Evolutionary conservation across 768 basidiomycete species (phyloP), one percentile per base, ranked within the genome.

Genomic region (Lentinus brumalis): DNA sequence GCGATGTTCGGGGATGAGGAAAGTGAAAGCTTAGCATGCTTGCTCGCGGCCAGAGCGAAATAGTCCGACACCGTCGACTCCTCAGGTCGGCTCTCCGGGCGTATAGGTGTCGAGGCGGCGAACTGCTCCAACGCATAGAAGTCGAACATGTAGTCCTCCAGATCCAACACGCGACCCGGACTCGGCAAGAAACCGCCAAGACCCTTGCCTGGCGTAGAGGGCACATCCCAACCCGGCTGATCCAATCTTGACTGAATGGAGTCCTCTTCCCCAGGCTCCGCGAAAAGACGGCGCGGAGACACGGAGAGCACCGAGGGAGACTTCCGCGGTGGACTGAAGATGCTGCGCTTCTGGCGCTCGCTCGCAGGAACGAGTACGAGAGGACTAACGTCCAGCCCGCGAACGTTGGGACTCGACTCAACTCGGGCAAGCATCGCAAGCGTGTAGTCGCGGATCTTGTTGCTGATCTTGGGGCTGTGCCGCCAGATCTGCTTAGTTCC

Each of bases 401-500:
- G 55, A 21, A 66, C 63, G 40, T 21, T 66, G 10, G 59, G 78
- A 63, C 84, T 88, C 10, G 77, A 73, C 18, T 78, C 75, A 39
- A 82, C 83, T 15, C 78, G 79, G 44, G 83, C 79, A 31, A 91
- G 76, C 81, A 88, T 83, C 56, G 83, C 81, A 46, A 92, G 75
- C 32, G 86, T 86, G 16, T 89, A 69, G 67, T 92, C 89, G 58
- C 87, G 89, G 0, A 55, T 53, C 1, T 53, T 47, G 11, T 58
- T 32, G 26, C 42, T 53, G 5, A 44, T 31, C 15, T 32, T 42
- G 11, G 89, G 89, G 67, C 89, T 92, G 69, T 86, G 90, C 40
- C 88, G 84, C 91, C 91, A 92, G 3, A 91, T 91, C 61, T 91
- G 90, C 66, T 90, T 87, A 16, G 86, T 89, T 6, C 89, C 88